Base-by-base conservation (phyloP, 306 rosid genomes). In the Urtica urens region DNA sequence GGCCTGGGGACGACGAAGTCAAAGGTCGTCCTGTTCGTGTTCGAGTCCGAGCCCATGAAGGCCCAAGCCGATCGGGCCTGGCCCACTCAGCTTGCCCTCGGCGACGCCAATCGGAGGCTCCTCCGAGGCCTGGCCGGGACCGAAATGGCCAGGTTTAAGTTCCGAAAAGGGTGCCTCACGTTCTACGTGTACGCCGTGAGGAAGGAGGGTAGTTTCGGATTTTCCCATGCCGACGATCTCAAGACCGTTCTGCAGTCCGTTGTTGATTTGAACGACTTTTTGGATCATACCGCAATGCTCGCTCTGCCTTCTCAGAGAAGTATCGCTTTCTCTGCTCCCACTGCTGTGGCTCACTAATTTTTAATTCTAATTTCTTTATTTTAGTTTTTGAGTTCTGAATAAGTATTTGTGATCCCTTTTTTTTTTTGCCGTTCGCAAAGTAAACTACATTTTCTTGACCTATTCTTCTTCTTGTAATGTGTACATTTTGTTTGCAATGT, bases 1-100 rank as follows among this genome's bases (percentile, higher is more conserved):
- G 99, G 99, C 23, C 86, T 92, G 1, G 99, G 99, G 41, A 82
- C 96, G n/a, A 92, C 75, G 59, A 92, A 86, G 30, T 85, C 96
- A 23, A 92, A 92, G 24, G 93, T 92, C 9, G 49, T 82, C 0
- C 51, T 92, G 5, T 92, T 92, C 35, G 96, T 92, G 2, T 92
- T 92, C 44, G 96, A 92, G 46, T 68, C 69, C 0, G 86, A 77
- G 35, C 38, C 63, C 21, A 71, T 92, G 93, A 82, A 73, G 49
- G 55, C 68, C 4, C 46, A 62, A 0, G 67, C 76, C 4, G 96
- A 92, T 62, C 57, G 86, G 1, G 55, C 61, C 10, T 92, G 96
- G 99, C 94, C 94, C 1, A 46, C 72, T 1, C 96, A 92, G 51
- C 79, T 92, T 2, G 78, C 96, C 2, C 87, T 92, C 0, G 96